Conservation (phyloP, 2,329 filamentous ascomycete genomes). For the Pyrenochaeta sp. region DNA sequence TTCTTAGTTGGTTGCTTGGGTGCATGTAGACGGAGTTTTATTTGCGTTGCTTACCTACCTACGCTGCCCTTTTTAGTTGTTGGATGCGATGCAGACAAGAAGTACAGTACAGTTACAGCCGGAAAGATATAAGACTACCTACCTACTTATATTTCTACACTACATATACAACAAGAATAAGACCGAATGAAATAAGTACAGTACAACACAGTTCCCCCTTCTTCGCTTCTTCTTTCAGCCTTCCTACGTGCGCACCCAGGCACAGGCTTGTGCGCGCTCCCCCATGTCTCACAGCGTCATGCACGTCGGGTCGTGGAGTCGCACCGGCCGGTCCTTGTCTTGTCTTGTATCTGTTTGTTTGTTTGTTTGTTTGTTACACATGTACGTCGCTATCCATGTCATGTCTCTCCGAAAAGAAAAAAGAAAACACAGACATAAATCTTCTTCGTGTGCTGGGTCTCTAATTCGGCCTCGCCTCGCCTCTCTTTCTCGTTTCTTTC, state of each 20-base stretch:
- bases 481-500: too few relatives aligned
- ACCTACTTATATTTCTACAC: too few relatives aligned
- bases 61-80: too few relatives aligned
- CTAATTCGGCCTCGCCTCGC: conserved; percentile 1
- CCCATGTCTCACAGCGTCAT: conserved; percentile 31
- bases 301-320: conserved; percentile 19
- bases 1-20: conserved; percentile 19
- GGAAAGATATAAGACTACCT: too few relatives aligned
- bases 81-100: too few relatives aligned
- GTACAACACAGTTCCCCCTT: conserved; percentile 4
- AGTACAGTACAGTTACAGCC: too few relatives aligned
- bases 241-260: too few relatives aligned
- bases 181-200: too few relatives aligned
- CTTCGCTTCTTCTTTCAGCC: not conserved
- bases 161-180: conserved; percentile 13
- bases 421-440: too few relatives aligned
- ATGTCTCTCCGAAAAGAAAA: conserved; percentile 25
- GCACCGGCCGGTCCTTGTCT: too few relatives aligned
- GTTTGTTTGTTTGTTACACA: conserved; percentile 39
- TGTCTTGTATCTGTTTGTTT: too few relatives aligned
- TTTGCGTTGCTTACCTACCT: conserved; percentile 15
- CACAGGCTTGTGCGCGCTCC: conserved; percentile 24
- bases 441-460: not conserved
- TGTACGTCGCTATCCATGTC: too few relatives aligned
- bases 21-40: conserved; percentile 24